Conservation (phyloP, 108 stramenopile species). For the Nannochloropsis granulata region DNA sequence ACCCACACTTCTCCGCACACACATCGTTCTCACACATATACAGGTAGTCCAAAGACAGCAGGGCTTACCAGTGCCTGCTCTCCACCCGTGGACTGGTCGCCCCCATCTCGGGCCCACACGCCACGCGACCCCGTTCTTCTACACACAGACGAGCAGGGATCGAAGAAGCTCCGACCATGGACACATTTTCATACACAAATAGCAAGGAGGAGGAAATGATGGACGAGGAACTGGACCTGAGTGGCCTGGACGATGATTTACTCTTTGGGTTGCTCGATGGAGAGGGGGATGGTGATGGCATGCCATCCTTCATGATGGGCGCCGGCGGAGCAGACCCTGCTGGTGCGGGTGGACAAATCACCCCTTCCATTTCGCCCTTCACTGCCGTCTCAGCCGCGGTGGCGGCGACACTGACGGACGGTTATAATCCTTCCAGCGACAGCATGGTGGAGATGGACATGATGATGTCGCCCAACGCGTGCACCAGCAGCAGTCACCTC, state of each 20-base stretch:
- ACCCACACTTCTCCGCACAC: too few species aligned
- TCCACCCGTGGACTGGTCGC: too few species aligned
- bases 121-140: not conserved
- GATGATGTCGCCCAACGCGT: too few species aligned
- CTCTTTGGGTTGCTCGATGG: not conserved
- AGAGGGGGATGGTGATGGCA: not conserved
- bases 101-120: not conserved
- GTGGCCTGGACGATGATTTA: not conserved
- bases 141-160: too few species aligned
- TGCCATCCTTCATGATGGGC: not conserved
- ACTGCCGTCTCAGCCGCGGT: not conserved
- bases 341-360: not conserved
- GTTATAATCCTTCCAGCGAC: too few species aligned
- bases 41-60: too few species aligned
- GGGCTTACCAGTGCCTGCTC: too few species aligned
- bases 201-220: not conserved
- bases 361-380: not conserved
- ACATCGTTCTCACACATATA: too few species aligned
- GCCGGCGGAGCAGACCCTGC: not conserved
- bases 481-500: too few species aligned
- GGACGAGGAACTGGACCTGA: not conserved
- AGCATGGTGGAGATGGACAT: too few species aligned
- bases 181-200: not conserved
- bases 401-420: not conserved
- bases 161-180: not conserved